Conservation (phyloP, 352 stramenopile species). For the Phytopythium helicoides region DNA sequence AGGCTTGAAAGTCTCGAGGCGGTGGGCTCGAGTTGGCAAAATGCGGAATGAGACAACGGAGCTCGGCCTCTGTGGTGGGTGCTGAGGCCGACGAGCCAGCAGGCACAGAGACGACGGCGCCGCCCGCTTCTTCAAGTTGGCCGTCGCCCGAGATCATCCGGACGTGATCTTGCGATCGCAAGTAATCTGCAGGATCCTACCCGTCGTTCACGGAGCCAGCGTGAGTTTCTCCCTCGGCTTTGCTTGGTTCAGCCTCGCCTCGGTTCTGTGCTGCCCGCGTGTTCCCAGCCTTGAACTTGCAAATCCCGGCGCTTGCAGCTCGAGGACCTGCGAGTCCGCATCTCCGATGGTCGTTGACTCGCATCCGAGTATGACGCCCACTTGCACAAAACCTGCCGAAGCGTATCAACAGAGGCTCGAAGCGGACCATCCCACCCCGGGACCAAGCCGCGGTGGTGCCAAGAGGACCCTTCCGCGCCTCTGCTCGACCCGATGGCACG, state of each 20-base stretch:
- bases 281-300: conserved; percentile 1
- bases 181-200: not conserved
- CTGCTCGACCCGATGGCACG: conserved; percentile 1
- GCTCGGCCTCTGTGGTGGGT: not conserved
- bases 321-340: not conserved
- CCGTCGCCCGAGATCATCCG: not conserved
- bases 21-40: not conserved
- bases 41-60: conserved; percentile 5
- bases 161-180: not conserved
- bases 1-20: not conserved
- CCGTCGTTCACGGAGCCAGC: no score
- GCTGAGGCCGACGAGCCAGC: not conserved
- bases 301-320: conserved; percentile 3
- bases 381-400: not conserved
- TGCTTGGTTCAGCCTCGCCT: not conserved
- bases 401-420: not conserved
- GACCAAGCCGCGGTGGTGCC: not conserved
- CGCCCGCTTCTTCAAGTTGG: conserved; percentile 3
- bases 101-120: not conserved
- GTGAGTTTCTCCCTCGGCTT: not conserved
- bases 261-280: not conserved
- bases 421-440: not conserved
- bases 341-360: conserved; percentile 7
- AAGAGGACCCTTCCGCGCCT: conserved; percentile 1
- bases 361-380: not conserved